Base-by-base conservation (phyloP, 345 rosid species). In the Salix caprea region DNA sequence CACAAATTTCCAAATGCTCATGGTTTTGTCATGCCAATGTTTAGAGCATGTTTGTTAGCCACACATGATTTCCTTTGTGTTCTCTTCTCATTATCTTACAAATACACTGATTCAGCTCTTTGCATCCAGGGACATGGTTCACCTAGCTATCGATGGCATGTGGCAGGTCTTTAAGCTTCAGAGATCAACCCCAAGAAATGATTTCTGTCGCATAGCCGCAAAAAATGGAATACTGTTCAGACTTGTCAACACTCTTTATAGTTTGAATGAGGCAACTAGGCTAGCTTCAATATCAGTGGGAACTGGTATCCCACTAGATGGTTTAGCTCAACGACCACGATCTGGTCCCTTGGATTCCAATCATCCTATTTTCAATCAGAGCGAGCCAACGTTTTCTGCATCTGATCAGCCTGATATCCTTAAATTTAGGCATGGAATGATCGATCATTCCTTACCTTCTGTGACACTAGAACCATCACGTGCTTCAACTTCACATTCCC, bases 101-200 rank as follows among this genome's bases (percentile, higher is more conserved):
- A 40, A 36, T 67, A 36, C 68, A 60, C 87, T 87, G 77, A 82
- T 82, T 74, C 74, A 67, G 79, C 39, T 75, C 80, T 82, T 76
- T 76, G 72, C 81, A 74, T 85, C 76, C 92, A 96, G 99, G 98
- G 97, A 96, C 84, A 96, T 94, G 97, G 98, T 94, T 84, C 99
- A 96, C 78, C 91, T 96, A 66, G 99, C 99, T 79, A 92, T 96
- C 78, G 99, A 96, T 75, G 98, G 98, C 88, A 96, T 92, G 95
- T 94, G 98, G 99, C 99, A 94, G 85, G 92, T 96, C 80, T 94
- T 94, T 87, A 93, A 93, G 88, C 98, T 93, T 82, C 97, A 91
- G 78, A 86, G 91, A 77, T 96, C 99, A 66, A 96, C 92, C 70
- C 92, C 98, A 19, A 94, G 89, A 84, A 96, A 96, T 46, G 98